Base-by-base conservation (phyloP, 306 rosid species). In the Betula pendula region DNA sequence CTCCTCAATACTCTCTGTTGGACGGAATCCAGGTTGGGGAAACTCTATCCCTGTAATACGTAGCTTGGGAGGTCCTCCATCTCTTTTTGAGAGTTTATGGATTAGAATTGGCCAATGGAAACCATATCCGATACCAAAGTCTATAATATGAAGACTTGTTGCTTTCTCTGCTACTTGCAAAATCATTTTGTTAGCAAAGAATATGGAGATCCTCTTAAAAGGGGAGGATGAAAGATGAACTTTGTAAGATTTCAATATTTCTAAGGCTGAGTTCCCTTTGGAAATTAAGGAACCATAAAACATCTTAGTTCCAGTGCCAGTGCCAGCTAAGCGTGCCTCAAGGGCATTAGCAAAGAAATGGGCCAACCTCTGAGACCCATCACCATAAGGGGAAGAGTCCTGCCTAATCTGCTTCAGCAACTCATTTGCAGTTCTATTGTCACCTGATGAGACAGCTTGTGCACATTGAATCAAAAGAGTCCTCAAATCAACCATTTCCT, bases 21-120 rank as follows among this genome's bases (percentile, higher is more conserved):
- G 86, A 49, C 89, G 78, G 52, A 85, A 82, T 25, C 89, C 86
- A 9, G 70, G 76, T 70, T 68, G 81, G 58, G 89, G 86, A 35
- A 73, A 53, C 22, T 85, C 89, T 22, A 85, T 77, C 42, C 86
- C 86, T 0, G 89, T 79, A n/a, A 93, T 88, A 43, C 93, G 91
- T 29, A 93, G 80, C 83, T 84, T 93, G 53, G 92, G 95, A 55
- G 97, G 93, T 8, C 98, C 97, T 22, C 93, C 98, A 2, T 15
- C 20, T 73, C 88, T 84, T 47, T 20, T 58, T 20, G 95, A 84
- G 49, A 93, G 85, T 76, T 68, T 71, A 20, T 84, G 87, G 71
- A 93, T 89, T 4, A 93, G 90, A 66, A 81, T 80, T 51, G 98
- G 98, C 98, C 96, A 93, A 55, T 89, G 93, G 77, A 89, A 91